These are phyloP conservation scores for Magnaporthiopsis incrustans DNA, from an alignment of 2,329 filamentous ascomycete genomes.

Conservation along the genomic window DNA sequence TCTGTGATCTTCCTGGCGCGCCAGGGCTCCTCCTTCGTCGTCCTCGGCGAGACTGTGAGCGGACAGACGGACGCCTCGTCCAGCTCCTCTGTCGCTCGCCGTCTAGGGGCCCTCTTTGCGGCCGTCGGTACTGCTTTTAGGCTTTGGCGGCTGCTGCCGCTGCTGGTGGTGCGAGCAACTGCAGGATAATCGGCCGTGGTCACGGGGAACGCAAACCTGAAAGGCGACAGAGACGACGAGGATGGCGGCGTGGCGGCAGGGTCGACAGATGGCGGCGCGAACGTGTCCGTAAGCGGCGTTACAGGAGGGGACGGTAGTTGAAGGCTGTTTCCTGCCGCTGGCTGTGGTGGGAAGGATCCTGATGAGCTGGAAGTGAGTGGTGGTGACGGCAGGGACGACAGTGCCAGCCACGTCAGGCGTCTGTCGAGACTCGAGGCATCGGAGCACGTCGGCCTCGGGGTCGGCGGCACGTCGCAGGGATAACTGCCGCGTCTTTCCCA, in stretches of 20 bases:
- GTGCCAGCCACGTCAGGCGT: not conserved
- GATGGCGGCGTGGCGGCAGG: too few species aligned
- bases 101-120: not conserved
- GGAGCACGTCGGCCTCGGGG: not conserved
- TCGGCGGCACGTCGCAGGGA: not conserved
- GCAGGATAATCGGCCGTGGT: not conserved
- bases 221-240: not conserved
- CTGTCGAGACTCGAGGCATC: not conserved
- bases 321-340: not conserved
- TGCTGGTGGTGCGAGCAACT: too few species aligned
- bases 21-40: not conserved
- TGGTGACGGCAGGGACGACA: not conserved
- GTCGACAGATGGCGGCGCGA: not conserved
- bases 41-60: too few species aligned
- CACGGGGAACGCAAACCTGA: not conserved
- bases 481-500: not conserved
- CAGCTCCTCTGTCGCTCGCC: not conserved
- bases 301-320: not conserved
- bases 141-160: too few species aligned
- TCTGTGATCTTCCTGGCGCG: not conserved
- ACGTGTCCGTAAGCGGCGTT: not conserved
- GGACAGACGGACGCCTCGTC: too few species aligned
- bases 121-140: too few species aligned
- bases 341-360: not conserved
- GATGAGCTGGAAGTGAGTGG: not conserved